Evolutionary conservation across 805 yeast species (phyloP).

Genomic region (Saccharomycopsis sp.): DNA sequence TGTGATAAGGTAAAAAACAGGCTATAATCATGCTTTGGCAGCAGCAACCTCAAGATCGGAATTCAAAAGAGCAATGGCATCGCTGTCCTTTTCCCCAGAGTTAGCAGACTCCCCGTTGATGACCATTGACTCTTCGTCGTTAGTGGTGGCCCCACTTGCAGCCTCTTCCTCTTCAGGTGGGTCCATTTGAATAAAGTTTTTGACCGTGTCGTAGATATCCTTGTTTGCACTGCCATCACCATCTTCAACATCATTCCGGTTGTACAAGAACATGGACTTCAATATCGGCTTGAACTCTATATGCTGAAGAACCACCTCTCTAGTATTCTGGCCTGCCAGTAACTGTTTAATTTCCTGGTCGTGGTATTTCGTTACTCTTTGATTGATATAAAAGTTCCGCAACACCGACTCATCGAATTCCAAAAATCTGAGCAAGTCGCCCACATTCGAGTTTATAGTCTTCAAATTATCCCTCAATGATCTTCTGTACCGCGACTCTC

Average conservation of each 20-base stretch:
- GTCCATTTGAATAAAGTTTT: conserved; percentile 13
- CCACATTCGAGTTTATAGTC: conserved; percentile 14
- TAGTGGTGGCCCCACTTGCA: not conserved
- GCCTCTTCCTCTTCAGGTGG: conserved; percentile 16
- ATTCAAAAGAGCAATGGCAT: not conserved
- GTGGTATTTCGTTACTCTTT: conserved; percentile 16
- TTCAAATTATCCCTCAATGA: conserved; percentile 11
- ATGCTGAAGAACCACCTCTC: not conserved
- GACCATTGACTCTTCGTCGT: not conserved
- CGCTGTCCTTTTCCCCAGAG: not conserved
- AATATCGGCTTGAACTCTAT: conserved; percentile 16
- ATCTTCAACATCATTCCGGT: conserved; percentile 3
- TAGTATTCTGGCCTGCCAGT: not conserved
- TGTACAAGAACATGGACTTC: conserved; percentile 16
- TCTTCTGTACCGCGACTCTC: conserved; percentile 12
- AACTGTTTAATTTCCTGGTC: conserved; percentile 10
- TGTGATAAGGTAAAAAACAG: no score
- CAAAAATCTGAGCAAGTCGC: conserved; percentile 16
- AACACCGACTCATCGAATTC: conserved; percentile 19
- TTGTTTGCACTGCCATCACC: not conserved
- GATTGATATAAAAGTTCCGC: conserved; percentile 10
- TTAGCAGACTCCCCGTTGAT: not conserved
- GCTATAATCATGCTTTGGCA: not conserved
- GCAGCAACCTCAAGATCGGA: not conserved
- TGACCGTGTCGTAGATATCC: conserved; percentile 14